phyloP scores from a whole-genome alignment of 106 monocot genomes.

The Dendrobium catenatum region DNA sequence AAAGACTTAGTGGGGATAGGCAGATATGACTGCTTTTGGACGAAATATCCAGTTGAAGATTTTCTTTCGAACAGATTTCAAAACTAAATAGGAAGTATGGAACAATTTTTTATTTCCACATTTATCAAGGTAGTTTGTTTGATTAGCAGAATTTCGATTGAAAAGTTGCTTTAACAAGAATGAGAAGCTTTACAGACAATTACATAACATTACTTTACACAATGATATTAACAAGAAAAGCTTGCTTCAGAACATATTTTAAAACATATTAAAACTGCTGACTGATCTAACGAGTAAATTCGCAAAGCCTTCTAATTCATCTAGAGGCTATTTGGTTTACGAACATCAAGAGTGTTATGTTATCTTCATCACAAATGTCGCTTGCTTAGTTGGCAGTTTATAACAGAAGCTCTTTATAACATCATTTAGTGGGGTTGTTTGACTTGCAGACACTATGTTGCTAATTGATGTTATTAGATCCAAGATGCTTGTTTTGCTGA shows the following conservation, averaged over 20 bases:
- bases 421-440: too few species aligned
- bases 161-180: neutral
- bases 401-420: neutral
- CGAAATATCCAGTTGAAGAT: neutral
- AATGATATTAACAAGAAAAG: neutral
- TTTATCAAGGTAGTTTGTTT: neutral
- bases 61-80: neutral
- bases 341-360: neutral
- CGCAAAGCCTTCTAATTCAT: neutral
- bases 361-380: neutral
- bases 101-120: neutral
- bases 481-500: too few species aligned
- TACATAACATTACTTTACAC: neutral
- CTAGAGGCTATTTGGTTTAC: neutral
- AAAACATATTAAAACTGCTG: neutral
- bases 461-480: too few species aligned
- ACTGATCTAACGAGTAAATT: neutral
- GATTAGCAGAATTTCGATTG: neutral
- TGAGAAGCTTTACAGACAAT: neutral
- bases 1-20: neutral
- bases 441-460: too few species aligned
- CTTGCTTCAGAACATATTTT: neutral
- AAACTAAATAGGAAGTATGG: neutral
- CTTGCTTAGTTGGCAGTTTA: neutral
- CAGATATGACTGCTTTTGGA: neutral